Evolutionary conservation across 306 rosid genomes (phyloP).

Genomic region (Trichosanthes truncata): DNA sequence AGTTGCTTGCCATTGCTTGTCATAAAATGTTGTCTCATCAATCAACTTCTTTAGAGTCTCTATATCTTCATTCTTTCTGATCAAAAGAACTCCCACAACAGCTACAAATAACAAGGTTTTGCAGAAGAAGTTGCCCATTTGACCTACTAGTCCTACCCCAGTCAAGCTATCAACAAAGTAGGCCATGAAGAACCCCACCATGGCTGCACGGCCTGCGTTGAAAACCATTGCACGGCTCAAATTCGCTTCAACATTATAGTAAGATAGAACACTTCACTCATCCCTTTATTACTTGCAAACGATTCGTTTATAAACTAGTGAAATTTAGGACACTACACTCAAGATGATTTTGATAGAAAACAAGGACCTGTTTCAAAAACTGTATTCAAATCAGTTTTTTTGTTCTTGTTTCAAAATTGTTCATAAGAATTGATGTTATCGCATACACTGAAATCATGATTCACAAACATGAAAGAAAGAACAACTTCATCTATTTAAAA

Average conservation of each 20-base stretch:
- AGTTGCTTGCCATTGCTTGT: constrained; percentile 99
- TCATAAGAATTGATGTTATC: background rate
- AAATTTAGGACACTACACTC: background rate
- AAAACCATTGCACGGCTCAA: background rate
- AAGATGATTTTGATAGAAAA: background rate
- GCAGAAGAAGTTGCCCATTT: constrained; percentile 89
- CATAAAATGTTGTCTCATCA: constrained; percentile 89
- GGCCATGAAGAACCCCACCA: constrained; percentile 84
- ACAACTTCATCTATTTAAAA: background rate
- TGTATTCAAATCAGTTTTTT: background rate
- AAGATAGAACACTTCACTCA: background rate
- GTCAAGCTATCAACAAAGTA: constrained; percentile 96
- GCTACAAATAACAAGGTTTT: constrained; percentile 82
- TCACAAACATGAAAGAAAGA: background rate
- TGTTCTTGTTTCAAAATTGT: background rate
- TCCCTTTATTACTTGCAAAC: background rate
- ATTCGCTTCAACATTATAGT: background rate
- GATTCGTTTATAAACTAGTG: background rate
- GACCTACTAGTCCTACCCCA: constrained; percentile 95
- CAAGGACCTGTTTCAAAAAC: background rate
- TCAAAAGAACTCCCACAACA: constrained; percentile 76
- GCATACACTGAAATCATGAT: background rate
- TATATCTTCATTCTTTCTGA: constrained; percentile 86
- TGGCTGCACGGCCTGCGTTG: constrained; percentile 51
- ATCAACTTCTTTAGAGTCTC: constrained; percentile 68